These are phyloP conservation scores for Gymnopilus dilepis DNA, from an alignment of 768 basidiomycete species.

Conservation along the genomic window DNA sequence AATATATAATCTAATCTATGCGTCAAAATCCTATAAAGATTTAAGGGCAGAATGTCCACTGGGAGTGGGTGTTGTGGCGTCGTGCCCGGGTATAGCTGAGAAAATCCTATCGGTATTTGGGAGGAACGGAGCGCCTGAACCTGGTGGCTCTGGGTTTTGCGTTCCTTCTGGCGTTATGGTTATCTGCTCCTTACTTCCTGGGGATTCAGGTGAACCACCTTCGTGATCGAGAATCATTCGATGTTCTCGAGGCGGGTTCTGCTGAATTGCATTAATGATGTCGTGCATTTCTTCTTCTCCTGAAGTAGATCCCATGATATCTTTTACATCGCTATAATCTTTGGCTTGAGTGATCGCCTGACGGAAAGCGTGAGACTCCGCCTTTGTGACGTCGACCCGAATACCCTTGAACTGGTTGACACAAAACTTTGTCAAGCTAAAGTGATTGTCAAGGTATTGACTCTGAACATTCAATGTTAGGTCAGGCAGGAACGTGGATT, in stretches of 20 bases:
- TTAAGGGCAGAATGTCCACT: too few species aligned
- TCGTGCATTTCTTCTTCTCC: slow-evolving; percentile 67
- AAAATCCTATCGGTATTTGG: slow-evolving; percentile 44
- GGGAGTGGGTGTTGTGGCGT: slow-evolving; percentile 50
- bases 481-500: not conserved
- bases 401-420: slow-evolving; percentile 79
- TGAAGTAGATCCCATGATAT: slow-evolving; percentile 56
- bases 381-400: slow-evolving; percentile 59
- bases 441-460: slow-evolving; percentile 79
- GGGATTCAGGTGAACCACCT: slow-evolving; percentile 27
- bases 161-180: slow-evolving; percentile 55
- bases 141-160: slow-evolving; percentile 63
- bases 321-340: slow-evolving; percentile 56
- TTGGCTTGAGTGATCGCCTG: slow-evolving; percentile 66
- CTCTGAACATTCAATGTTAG: slow-evolving; percentile 45
- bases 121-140: slow-evolving; percentile 53
- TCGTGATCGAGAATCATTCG: slow-evolving; percentile 32
- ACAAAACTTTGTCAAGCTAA: slow-evolving; percentile 88
- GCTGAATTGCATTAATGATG: slow-evolving; percentile 57
- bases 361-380: slow-evolving; percentile 60
- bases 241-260: slow-evolving; percentile 43
- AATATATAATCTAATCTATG: slow-evolving; percentile 7
- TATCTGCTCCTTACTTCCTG: slow-evolving; percentile 30
- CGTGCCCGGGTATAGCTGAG: slow-evolving; percentile 46
- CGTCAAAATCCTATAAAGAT: not conserved